A percentile compares a stretch with the other conserved stretches of the same genome.
These are phyloP conservation scores for Oldenlandia corymbosa DNA, from an alignment of 257 asterid genomes.

Conservation along the genomic window DNA sequence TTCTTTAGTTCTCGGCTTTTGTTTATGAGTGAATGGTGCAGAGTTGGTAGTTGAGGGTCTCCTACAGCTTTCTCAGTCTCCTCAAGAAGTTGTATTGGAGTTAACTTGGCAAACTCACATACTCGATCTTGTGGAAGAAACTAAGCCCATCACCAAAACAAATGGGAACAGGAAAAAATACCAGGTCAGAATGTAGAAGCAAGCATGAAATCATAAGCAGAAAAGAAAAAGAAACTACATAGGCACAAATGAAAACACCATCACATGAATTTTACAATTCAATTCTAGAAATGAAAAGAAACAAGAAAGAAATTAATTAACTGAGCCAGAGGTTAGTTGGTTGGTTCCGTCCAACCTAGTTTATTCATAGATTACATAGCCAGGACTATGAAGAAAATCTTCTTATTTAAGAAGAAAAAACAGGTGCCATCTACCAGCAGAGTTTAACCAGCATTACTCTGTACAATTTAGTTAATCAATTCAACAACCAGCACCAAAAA, in stretches of 20 bases:
- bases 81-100: conserved; percentile 88
- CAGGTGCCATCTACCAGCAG: neutral
- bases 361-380: neutral
- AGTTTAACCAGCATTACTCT: neutral
- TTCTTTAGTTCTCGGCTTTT: conserved; percentile 82
- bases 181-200: conserved; percentile 7
- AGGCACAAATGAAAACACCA: neutral
- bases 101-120: conserved; percentile 95
- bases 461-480: neutral
- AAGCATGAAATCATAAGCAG: conserved; percentile 4
- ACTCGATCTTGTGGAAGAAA: conserved; percentile 98
- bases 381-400: no score
- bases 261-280: neutral
- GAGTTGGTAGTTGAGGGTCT: conserved; percentile 74
- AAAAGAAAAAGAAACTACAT: neutral
- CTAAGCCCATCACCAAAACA: conserved; percentile 33
- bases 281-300: neutral
- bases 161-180: conserved; percentile 11
- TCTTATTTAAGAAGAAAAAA: no score
- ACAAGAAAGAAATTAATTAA: conserved; percentile 3
- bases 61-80: conserved; percentile 99
- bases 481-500: neutral
- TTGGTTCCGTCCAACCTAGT: neutral
- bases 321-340: neutral
- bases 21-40: conserved; percentile 50